A percentile compares a stretch with the other conserved stretches of the same genome.
These are phyloP conservation scores for Seiridium unicorne DNA, from an alignment of 2,329 filamentous ascomycete genomes.

Conservation along the genomic window DNA sequence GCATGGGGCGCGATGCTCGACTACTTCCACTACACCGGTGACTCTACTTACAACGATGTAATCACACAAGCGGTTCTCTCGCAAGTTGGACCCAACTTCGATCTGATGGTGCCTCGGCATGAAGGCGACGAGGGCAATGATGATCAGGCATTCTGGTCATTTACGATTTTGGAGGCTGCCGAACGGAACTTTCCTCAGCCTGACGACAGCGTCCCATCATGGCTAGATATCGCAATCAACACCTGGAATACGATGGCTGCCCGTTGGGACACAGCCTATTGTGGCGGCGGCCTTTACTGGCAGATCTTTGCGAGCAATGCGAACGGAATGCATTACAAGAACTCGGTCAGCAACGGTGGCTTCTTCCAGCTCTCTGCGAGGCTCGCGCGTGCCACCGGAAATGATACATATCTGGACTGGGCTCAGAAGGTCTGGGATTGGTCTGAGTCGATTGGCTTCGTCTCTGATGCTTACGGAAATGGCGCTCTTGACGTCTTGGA, in stretches of 20 bases:
- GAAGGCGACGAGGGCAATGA: conserved; percentile 68
- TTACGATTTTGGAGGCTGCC: conserved; percentile 65
- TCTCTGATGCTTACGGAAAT: conserved; percentile 48
- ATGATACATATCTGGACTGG: conserved; percentile 66
- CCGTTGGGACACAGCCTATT: conserved; percentile 68
- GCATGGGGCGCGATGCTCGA: conserved; percentile 68
- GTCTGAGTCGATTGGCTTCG: conserved; percentile 54
- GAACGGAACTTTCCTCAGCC: conserved; percentile 67
- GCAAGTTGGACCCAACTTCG: conserved; percentile 53
- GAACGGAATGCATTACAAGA: conserved; percentile 80
- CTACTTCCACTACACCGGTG: conserved; percentile 66
- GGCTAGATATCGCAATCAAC: conserved; percentile 66
- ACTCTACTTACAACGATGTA: conserved; percentile 59
- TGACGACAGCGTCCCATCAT: conserved; percentile 54
- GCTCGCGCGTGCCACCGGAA: conserved; percentile 67
- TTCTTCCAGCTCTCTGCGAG: conserved; percentile 80
- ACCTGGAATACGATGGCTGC: conserved; percentile 69
- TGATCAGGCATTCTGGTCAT: conserved; percentile 73
- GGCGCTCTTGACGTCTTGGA: conserved; percentile 47
- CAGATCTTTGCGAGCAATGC: conserved; percentile 76
- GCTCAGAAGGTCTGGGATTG: conserved; percentile 67
- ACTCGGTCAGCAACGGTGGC: conserved; percentile 77
- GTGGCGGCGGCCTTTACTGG: conserved; percentile 74
- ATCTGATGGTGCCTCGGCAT: conserved; percentile 60
- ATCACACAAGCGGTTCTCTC: conserved; percentile 58